Conservation (phyloP, 352 stramenopile species). For the Phytophthora parvispora region DNA sequence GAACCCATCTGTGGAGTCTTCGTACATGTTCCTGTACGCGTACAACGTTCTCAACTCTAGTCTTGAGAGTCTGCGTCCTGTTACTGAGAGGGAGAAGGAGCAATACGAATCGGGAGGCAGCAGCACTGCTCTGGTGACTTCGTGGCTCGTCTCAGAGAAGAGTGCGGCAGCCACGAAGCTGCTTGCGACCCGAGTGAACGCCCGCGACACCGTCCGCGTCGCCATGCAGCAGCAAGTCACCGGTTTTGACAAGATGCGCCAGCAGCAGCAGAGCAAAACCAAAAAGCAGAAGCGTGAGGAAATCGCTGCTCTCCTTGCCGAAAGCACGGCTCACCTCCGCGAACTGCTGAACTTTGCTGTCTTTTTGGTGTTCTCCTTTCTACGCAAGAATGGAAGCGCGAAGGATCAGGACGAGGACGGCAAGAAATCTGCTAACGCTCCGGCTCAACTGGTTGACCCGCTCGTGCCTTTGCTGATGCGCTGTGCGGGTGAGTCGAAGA, state of each 20-base stretch:
- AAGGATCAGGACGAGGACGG: constrained; percentile 23
- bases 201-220: constrained; percentile 63
- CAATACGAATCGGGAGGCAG: constrained; percentile 58
- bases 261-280: constrained; percentile 44
- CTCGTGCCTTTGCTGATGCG: constrained; percentile 94
- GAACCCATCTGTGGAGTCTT: constrained; percentile 85
- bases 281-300: constrained; percentile 60
- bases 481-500: constrained; percentile 92
- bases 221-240: constrained; percentile 79
- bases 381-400: constrained; percentile 44
- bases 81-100: constrained; percentile 71
- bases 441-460: constrained; percentile 89
- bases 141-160: constrained; percentile 89
- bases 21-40: constrained; percentile 88
- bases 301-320: constrained; percentile 30
- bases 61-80: constrained; percentile 76
- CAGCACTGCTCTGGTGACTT: constrained; percentile 48
- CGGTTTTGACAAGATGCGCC: constrained; percentile 75
- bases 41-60: constrained; percentile 87
- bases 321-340: constrained; percentile 74
- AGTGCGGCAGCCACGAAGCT: constrained; percentile 66
- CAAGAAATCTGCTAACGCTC: constrained; percentile 31
- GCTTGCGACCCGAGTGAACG: constrained; percentile 65
- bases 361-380: constrained; percentile 82
- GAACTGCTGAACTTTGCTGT: constrained; percentile 90